Evolutionary conservation across 192 early-diverging fungal species (phyloP).

Genomic region (Linnemannia zychae): DNA sequence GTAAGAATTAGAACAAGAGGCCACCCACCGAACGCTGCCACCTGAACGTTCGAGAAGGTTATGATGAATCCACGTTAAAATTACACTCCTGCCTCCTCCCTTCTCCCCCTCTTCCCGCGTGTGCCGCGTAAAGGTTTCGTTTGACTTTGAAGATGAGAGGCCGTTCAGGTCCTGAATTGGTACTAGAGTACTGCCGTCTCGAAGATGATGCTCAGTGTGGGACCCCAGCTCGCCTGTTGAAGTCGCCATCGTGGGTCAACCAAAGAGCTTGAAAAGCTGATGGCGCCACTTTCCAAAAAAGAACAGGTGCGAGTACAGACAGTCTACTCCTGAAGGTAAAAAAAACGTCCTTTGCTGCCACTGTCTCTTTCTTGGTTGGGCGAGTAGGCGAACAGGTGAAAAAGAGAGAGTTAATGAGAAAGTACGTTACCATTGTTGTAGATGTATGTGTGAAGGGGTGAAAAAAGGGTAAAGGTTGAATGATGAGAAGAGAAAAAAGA

Average conservation of each 20-base stretch:
- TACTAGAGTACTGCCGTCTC: not conserved
- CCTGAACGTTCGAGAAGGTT: too few species aligned
- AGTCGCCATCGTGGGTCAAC: too few species aligned
- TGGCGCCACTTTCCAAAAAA: too few species aligned
- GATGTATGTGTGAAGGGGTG: not conserved
- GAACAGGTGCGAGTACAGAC: too few species aligned
- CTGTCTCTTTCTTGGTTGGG: not conserved
- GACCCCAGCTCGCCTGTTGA: too few species aligned
- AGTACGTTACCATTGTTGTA: slow-evolving; percentile 20
- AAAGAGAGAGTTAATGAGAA: not conserved
- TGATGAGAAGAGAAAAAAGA: not conserved
- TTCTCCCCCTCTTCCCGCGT: not conserved
- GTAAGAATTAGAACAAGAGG: not conserved
- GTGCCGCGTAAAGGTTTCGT: not conserved
- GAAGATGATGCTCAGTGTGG: too few species aligned
- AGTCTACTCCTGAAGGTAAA: too few species aligned
- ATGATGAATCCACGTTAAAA: too few species aligned
- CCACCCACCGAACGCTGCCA: too few species aligned
- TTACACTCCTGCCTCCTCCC: too few species aligned
- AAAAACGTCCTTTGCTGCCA: not conserved
- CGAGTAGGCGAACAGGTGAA: too few species aligned
- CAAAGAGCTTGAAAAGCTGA: too few species aligned
- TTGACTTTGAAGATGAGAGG: not conserved
- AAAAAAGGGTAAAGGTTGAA: slow-evolving; percentile 3
- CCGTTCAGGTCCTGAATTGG: not conserved